These are phyloP conservation scores for Chenopodium suecicum DNA, from an alignment of 148 eudicot species.

Conservation along the genomic window DNA sequence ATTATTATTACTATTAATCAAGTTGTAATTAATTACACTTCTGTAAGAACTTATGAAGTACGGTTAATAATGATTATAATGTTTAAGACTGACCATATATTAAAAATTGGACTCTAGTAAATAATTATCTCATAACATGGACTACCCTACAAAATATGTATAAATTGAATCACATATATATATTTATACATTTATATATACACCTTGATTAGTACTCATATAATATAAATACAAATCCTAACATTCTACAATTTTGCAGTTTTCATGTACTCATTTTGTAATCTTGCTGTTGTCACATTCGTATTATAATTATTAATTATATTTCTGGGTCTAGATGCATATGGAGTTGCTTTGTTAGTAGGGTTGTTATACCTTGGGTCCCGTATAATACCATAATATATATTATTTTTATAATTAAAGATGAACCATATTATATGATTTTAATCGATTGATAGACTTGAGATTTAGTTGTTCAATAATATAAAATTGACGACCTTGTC, in stretches of 20 bases:
- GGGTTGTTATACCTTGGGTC: conserved; percentile 32
- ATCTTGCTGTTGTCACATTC: conserved; percentile 12
- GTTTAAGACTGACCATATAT: background rate
- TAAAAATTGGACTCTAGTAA: background rate
- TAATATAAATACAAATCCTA: conserved; percentile 6
- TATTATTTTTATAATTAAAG: background rate
- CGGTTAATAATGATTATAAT: background rate
- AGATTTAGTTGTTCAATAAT: conserved; percentile 20
- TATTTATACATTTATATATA: background rate
- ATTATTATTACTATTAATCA: background rate
- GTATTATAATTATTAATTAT: background rate
- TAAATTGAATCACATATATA: background rate
- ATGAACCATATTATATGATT: background rate
- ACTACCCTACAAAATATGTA: conserved; percentile 9
- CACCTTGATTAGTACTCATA: background rate
- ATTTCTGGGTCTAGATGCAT: background rate
- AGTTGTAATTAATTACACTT: background rate
- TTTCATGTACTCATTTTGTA: conserved; percentile 18
- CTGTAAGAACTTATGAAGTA: background rate
- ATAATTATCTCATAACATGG: conserved; percentile 1
- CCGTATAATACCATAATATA: conserved; percentile 4
- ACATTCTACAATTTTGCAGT: conserved; percentile 18
- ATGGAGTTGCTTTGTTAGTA: conserved; percentile 13
- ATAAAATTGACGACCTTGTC: background rate
- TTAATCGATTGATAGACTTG: background rate